Base-by-base conservation (phyloP, 2,329 filamentous ascomycete species). In the Lasiodiplodia theobromae region DNA sequence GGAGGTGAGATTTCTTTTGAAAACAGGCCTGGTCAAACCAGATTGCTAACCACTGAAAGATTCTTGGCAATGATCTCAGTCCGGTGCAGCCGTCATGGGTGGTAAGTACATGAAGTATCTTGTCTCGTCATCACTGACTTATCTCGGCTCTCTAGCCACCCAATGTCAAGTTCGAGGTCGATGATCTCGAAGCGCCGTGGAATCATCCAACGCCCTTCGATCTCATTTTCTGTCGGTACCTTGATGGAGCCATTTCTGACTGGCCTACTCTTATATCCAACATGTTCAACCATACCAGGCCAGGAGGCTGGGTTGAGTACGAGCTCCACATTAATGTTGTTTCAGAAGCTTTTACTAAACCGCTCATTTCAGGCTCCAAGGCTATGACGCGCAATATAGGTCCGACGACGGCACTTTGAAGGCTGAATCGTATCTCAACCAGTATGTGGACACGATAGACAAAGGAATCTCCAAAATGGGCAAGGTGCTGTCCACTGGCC, bases 151-250 rank as follows among this genome's bases (percentile, higher is more conserved):
- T 10, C 1, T 16, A 62, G 57, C 88, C 88, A 12, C 82, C 86
- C 12, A 90, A 90, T 73, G 82, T 87, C 21, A 82, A 81, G 10
- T 90, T 90, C 77, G 81, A 89, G 68, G 83, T 91, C 10, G 88
- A 91, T 73, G 88, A 91, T 73, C 84, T 85, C 65, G 87, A 89
- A 71, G 82, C 85, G 49, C 79, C 84, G 10, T 90, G 88, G 88
- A 76, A 81, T 31, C 86, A 86, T 58, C 76, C 81, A 4, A 76
- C 82, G 31, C 77, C 79, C 16, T 89, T 87, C 73, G 87, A 90
- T 74, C 83, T 86, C 70, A 84, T 90, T 82, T 81, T 85, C 83
- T 72, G 82, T 78, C 73, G 84, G 74, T 72, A 85, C 80, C 79
- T 87, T 81, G 73, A 81, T 71, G 83, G 82, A 28, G 82, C 84